These are phyloP conservation scores for Solanum virginianum DNA, from an alignment of 257 asterid genomes.

Conservation along the genomic window DNA sequence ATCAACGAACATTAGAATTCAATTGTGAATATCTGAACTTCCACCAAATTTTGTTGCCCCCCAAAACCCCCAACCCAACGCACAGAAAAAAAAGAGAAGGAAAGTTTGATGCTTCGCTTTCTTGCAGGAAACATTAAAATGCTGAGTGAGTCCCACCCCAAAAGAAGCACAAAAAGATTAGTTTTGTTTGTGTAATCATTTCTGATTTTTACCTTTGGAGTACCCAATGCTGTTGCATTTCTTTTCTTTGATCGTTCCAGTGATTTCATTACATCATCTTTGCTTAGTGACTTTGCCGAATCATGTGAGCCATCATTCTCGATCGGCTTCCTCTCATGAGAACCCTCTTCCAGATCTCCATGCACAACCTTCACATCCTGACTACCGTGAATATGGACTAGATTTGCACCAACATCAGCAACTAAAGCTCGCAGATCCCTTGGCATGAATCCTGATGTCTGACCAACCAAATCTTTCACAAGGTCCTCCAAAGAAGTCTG, in stretches of 20 bases:
- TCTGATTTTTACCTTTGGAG: slow-evolving; percentile 69
- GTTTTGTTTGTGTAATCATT: not conserved
- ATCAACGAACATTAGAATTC: not conserved
- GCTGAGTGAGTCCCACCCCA: not conserved
- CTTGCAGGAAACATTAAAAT: not conserved
- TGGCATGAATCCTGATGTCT: slow-evolving; percentile 97
- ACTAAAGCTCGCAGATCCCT: slow-evolving; percentile 76
- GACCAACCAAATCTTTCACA: slow-evolving; percentile 79
- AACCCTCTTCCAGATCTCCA: slow-evolving; percentile 15
- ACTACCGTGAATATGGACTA: slow-evolving; percentile 22
- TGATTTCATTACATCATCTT: slow-evolving; percentile 74
- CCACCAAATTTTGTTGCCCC: not conserved
- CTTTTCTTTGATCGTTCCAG: slow-evolving; percentile 87
- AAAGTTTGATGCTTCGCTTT: not conserved
- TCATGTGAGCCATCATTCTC: slow-evolving; percentile 22
- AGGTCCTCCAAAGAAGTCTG: slow-evolving; percentile 67
- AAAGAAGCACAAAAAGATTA: not conserved
- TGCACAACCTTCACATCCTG: slow-evolving; percentile 23
- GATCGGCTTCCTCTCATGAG: slow-evolving; percentile 19
- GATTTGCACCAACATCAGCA: slow-evolving; percentile 81
- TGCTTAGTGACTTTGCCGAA: slow-evolving; percentile 27
- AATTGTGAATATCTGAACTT: not conserved
- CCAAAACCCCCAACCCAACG: not conserved
- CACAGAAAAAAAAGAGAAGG: not conserved
- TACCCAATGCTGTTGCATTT: slow-evolving; percentile 91